These are phyloP conservation scores for Ichthyophthirius multifiliis DNA, from an alignment of 169 alveolate genomes.

Conservation along the genomic window DNA sequence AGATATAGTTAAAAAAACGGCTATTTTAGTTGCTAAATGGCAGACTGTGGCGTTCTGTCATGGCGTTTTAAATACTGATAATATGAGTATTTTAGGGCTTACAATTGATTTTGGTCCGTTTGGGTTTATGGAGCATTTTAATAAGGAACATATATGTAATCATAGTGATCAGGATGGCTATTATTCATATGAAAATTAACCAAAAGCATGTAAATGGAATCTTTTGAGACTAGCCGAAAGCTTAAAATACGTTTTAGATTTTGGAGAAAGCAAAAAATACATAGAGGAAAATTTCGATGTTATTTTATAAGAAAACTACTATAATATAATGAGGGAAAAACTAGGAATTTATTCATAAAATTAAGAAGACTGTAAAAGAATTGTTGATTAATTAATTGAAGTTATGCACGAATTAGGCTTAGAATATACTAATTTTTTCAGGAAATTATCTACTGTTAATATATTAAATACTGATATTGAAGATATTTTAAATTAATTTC, in stretches of 20 bases:
- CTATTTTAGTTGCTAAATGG: constrained; percentile 77
- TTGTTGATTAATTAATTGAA: constrained; percentile 24
- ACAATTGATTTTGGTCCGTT: constrained; percentile 85
- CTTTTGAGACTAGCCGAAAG: constrained; percentile 52
- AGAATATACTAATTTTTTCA: constrained; percentile 59
- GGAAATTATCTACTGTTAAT: constrained; percentile 17
- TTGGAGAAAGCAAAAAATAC: constrained; percentile 3
- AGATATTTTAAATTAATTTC: constrained; percentile 13
- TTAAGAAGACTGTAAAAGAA: background rate
- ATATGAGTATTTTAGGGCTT: constrained; percentile 75
- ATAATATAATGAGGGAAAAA: constrained; percentile 43
- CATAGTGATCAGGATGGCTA: constrained; percentile 62
- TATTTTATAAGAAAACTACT: constrained; percentile 33
- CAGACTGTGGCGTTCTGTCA: constrained; percentile 77
- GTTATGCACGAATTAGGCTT: constrained; percentile 39
- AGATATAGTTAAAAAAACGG: constrained; percentile 56
- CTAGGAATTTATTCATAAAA: constrained; percentile 38
- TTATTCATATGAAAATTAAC: constrained; percentile 69
- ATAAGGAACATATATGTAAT: constrained; percentile 57
- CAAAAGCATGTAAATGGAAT: constrained; percentile 70
- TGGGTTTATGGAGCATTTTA: constrained; percentile 74
- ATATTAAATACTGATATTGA: background rate
- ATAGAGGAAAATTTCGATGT: constrained; percentile 35
- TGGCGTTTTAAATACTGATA: constrained; percentile 84
- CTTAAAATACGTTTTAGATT: constrained; percentile 21